Conservation (phyloP, 2,329 filamentous ascomycete species). For the Didymella pinodella region DNA sequence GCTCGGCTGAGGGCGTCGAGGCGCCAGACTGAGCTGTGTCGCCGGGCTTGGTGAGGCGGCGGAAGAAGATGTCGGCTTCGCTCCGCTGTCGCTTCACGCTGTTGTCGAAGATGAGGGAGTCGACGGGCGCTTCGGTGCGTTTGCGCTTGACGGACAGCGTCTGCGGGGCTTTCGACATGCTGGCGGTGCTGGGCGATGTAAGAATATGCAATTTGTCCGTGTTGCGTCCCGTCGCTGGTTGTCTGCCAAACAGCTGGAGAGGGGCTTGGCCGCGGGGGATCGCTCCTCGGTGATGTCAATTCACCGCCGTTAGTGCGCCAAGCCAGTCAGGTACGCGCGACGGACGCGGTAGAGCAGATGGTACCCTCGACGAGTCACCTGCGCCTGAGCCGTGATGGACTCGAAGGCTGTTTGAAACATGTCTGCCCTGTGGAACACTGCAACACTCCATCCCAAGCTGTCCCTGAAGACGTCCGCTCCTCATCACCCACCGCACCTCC, state of each 20-base stretch:
- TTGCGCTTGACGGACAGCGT: slow-evolving; percentile 61
- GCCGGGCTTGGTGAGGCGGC: slow-evolving; percentile 38
- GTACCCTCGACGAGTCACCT: slow-evolving; percentile 21
- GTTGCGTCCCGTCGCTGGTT: not conserved
- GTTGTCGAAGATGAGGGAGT: slow-evolving; percentile 53
- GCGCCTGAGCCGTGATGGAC: slow-evolving; percentile 29
- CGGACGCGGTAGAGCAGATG: slow-evolving; percentile 13
- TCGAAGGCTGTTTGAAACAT: slow-evolving; percentile 26
- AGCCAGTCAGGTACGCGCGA: slow-evolving; percentile 17
- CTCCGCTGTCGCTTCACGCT: slow-evolving; percentile 35
- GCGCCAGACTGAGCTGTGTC: slow-evolving; percentile 22
- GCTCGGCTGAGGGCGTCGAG: slow-evolving; percentile 31
- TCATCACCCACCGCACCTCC: slow-evolving; percentile 18
- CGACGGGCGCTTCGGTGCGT: slow-evolving; percentile 64
- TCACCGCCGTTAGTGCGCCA: slow-evolving; percentile 13
- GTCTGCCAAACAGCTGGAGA: slow-evolving; percentile 3
- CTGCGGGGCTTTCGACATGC: slow-evolving; percentile 33
- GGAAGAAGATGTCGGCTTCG: slow-evolving; percentile 25
- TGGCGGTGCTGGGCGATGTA: not conserved
- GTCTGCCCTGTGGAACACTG: slow-evolving; percentile 26
- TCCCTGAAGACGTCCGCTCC: slow-evolving; percentile 21
- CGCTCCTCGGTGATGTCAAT: slow-evolving; percentile 18
- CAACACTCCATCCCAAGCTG: not conserved
- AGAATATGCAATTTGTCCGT: not conserved
- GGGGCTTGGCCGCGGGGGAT: slow-evolving; percentile 24